Evolutionary conservation across 2,329 filamentous ascomycete genomes (phyloP).

Genomic region (Colletotrichum noveboracense): DNA sequence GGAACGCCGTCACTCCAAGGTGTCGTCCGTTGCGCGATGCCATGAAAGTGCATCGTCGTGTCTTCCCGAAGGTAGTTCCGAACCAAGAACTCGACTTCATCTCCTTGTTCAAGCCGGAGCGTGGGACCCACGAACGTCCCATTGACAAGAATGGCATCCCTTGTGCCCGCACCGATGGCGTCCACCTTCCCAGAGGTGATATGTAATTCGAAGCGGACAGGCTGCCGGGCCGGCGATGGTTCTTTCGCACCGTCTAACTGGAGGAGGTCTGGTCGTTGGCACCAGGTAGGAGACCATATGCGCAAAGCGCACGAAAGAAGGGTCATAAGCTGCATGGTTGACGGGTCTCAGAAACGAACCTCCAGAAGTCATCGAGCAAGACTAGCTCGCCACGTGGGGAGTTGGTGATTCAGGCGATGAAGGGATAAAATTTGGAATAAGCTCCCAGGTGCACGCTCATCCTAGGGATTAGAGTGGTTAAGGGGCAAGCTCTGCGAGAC

Average conservation of each 20-base stretch:
- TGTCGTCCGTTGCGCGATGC: constrained; percentile 21
- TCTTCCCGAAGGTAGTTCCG: constrained; percentile 32
- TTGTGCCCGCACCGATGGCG: not conserved
- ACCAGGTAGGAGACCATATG: not conserved
- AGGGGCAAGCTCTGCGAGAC: not conserved
- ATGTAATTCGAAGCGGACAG: not conserved
- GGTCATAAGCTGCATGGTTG: not conserved
- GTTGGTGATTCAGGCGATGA: not conserved
- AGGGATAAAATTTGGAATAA: not conserved
- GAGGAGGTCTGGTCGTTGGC: not conserved
- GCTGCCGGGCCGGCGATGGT: fast-evolving
- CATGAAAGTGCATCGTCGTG: constrained; percentile 34
- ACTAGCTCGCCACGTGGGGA: not conserved
- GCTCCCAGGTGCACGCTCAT: not conserved
- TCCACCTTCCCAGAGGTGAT: not conserved
- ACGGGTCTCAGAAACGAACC: not conserved
- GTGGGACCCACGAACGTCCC: constrained; percentile 20
- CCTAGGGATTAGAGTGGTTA: not conserved
- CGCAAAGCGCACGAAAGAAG: not conserved
- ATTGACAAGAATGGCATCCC: constrained; percentile 10
- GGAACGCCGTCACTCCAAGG: constrained; percentile 53
- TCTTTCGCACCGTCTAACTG: not conserved
- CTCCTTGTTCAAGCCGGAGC: constrained; percentile 15
- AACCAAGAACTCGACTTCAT: constrained; percentile 26
- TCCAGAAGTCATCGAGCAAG: not conserved